Evolutionary conservation across 208 protist genomes (phyloP).

Genomic region (Zelonia costaricensis): DNA sequence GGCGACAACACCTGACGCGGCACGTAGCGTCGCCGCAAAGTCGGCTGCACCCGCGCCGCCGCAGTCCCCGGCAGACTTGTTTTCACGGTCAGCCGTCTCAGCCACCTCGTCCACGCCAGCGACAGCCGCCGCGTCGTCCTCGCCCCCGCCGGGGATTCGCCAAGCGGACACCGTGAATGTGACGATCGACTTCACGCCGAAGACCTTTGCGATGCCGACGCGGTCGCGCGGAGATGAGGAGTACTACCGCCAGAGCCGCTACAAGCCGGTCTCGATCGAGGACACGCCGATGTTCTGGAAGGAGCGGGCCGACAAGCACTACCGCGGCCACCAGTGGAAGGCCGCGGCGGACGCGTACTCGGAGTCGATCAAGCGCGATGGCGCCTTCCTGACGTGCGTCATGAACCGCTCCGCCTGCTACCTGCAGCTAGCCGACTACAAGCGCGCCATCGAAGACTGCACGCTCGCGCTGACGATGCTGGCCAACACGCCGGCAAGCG

Average conservation of each 20-base stretch:
- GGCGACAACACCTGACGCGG: neutral
- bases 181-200: conserved; percentile 87
- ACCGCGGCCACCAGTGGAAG: conserved; percentile 71
- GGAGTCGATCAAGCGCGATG: conserved; percentile 93
- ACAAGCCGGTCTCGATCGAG: conserved; percentile 90
- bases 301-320: conserved; percentile 84
- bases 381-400: conserved; percentile 88
- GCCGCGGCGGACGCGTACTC: conserved; percentile 86
- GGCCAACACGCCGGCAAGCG: conserved; percentile 88
- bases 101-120: neutral
- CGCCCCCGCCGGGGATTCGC: conserved; percentile 43
- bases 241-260: conserved; percentile 91
- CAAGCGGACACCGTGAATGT: conserved; percentile 77
- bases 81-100: neutral
- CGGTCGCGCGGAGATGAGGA: conserved; percentile 90
- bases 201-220: conserved; percentile 72
- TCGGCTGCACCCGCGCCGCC: conserved; percentile 2
- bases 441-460: conserved; percentile 85
- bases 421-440: conserved; percentile 81
- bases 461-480: conserved; percentile 86
- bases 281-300: conserved; percentile 94
- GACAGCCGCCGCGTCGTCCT: neutral
- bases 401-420: conserved; percentile 89
- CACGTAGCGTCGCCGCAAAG: too few relatives aligned
- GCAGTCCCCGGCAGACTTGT: conserved; percentile 26